phyloP scores from a whole-genome alignment of 208 protist genomes.

The Plasmodiophora brassicae region DNA sequence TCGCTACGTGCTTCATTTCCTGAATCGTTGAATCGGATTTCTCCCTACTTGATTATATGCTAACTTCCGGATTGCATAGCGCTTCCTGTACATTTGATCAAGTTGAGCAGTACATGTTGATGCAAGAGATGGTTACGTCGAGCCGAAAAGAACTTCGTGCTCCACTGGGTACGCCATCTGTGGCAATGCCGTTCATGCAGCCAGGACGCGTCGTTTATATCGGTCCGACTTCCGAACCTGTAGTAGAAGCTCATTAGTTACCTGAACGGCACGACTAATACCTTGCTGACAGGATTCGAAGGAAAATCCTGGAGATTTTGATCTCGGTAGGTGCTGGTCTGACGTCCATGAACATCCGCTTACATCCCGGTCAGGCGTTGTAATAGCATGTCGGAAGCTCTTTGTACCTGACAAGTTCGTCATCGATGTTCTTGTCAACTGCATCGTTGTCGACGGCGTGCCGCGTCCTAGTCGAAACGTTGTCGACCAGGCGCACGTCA shows the following conservation, averaged over 20 bases:
- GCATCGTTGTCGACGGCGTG: neutral
- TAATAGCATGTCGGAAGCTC: neutral
- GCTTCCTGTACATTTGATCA: neutral
- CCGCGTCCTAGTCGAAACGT: neutral
- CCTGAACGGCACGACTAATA: no score
- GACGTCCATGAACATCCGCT: neutral
- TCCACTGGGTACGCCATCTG: neutral
- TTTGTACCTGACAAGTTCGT: neutral
- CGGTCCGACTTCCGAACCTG: neutral
- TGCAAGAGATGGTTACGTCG: neutral
- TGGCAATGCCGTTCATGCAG: neutral
- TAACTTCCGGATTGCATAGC: no score
- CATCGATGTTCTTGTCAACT: neutral
- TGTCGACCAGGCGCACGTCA: neutral
- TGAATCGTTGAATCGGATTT: no score
- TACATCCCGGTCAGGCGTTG: neutral
- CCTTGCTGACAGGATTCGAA: neutral
- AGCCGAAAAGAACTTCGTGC: neutral
- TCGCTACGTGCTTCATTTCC: neutral
- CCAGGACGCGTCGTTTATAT: constrained; percentile 10
- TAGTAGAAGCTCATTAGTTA: neutral
- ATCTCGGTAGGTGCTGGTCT: neutral
- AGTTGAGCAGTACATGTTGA: neutral
- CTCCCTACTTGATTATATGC: no score
- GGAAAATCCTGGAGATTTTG: neutral